These are phyloP conservation scores for Heterobasidion annosum DNA, from an alignment of 1,284 basidiomycete genomes.

Conservation along the genomic window DNA sequence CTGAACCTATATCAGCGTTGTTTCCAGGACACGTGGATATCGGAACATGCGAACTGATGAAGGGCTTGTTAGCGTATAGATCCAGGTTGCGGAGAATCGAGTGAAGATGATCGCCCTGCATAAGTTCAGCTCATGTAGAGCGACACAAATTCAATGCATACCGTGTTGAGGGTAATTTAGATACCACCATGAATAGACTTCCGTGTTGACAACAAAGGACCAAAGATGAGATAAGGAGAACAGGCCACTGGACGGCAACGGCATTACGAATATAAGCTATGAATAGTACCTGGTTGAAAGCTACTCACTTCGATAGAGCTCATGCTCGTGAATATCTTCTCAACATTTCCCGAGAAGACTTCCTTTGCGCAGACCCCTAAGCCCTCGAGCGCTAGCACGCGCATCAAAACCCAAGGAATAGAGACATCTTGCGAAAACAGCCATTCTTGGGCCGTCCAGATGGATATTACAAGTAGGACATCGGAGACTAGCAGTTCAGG, in stretches of 20 bases:
- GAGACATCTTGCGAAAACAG: conserved; percentile 55
- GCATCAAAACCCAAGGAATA: conserved; percentile 65
- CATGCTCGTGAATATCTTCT: conserved; percentile 22
- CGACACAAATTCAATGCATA: conserved; percentile 20
- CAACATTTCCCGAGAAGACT: conserved; percentile 38
- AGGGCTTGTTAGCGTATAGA: conserved; percentile 39
- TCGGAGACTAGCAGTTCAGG: conserved; percentile 48
- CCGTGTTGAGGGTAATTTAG: conserved; percentile 56
- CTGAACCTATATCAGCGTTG: not conserved
- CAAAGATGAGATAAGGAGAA: conserved; percentile 55
- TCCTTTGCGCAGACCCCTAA: conserved; percentile 53
- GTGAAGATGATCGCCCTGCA: conserved; percentile 55
- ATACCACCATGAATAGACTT: conserved; percentile 50
- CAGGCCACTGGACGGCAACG: conserved; percentile 46
- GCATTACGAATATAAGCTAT: conserved; percentile 7
- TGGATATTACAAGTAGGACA: conserved; percentile 49
- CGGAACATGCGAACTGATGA: conserved; percentile 39
- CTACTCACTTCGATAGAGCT: conserved; percentile 48
- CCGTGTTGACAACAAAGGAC: conserved; percentile 61
- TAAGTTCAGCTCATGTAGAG: not conserved
- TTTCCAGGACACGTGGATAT: conserved; percentile 27
- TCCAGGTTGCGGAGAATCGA: conserved; percentile 59
- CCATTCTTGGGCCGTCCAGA: conserved; percentile 57
- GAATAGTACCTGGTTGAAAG: not conserved
- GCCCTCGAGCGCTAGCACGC: conserved; percentile 57